These are phyloP conservation scores for Chernovozyma aurita DNA, from an alignment of 1,139 yeast genomes.

Conservation along the genomic window DNA sequence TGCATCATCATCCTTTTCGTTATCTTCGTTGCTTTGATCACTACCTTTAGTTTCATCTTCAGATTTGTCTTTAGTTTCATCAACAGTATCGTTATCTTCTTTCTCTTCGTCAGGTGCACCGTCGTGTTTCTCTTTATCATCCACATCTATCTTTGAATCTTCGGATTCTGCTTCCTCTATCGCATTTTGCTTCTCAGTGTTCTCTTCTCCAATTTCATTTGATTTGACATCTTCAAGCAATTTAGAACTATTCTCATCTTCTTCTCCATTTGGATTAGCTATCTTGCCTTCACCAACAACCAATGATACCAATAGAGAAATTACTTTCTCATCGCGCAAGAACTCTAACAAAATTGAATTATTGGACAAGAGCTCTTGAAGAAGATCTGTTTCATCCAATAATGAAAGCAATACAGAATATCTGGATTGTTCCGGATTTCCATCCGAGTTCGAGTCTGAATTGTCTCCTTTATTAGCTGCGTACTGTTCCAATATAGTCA, in stretches of 20 bases:
- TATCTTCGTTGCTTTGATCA: conserved; percentile 12
- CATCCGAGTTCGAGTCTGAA: conserved; percentile 5
- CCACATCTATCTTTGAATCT: background rate
- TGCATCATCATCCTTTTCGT: conserved; percentile 11
- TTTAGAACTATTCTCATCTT: background rate
- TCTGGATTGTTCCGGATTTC: conserved; percentile 21
- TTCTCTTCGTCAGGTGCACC: conserved; percentile 12
- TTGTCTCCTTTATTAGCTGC: conserved; percentile 14
- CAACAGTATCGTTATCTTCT: conserved; percentile 25
- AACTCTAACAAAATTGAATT: conserved; percentile 80
- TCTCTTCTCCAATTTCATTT: background rate
- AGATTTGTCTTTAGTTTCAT: conserved; percentile 15
- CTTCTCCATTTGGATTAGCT: conserved; percentile 6
- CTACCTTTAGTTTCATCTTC: conserved; percentile 9
- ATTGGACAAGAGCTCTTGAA: conserved; percentile 80
- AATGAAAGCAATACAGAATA: conserved; percentile 52
- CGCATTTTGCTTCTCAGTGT: background rate
- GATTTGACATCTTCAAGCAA: background rate
- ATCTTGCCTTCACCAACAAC: conserved; percentile 47
- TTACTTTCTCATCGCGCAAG: conserved; percentile 67
- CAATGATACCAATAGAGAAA: conserved; percentile 62
- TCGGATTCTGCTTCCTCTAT: background rate
- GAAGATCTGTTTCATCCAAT: conserved; percentile 79
- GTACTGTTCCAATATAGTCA: conserved; percentile 63
- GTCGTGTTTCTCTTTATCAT: conserved; percentile 1